Percentiles rank a stretch among this genome's conserved stretches.
Evolutionary conservation across 768 basidiomycete genomes (phyloP).

Genomic region (Serendipita sp.): DNA sequence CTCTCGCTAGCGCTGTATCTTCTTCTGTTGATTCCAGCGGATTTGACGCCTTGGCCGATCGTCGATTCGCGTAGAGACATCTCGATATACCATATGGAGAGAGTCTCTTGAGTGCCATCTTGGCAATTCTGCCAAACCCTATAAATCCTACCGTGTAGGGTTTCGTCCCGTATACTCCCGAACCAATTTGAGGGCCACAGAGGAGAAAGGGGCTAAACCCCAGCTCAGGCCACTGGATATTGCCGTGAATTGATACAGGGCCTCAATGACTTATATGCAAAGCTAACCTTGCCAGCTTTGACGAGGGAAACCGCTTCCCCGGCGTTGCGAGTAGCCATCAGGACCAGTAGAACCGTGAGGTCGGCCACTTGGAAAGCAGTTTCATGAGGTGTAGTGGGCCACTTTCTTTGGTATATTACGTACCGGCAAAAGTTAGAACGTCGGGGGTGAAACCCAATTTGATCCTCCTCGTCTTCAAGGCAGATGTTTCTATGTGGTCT

Average conservation of each 20-base stretch:
- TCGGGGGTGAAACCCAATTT: constrained; percentile 85
- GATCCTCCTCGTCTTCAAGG: constrained; percentile 43
- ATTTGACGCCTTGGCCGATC: constrained; percentile 27
- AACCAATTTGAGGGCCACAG: constrained; percentile 59
- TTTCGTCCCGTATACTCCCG: constrained; percentile 25
- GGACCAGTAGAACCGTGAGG: constrained; percentile 69
- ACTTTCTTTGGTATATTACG: neutral
- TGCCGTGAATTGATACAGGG: neutral
- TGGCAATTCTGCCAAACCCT: constrained; percentile 89
- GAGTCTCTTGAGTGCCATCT: constrained; percentile 64
- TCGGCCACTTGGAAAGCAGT: constrained; percentile 57
- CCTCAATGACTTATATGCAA: neutral
- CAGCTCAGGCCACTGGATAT: constrained; percentile 55
- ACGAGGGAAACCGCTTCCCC: constrained; percentile 49
- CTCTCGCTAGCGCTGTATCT: constrained; percentile 21
- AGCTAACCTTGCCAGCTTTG: constrained; percentile 46
- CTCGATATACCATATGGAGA: constrained; percentile 67
- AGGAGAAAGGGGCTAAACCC: constrained; percentile 73
- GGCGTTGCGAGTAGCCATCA: constrained; percentile 84
- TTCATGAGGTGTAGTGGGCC: neutral
- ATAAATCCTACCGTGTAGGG: constrained; percentile 66
- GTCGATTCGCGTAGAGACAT: constrained; percentile 53
- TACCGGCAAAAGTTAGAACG: constrained; percentile 31
- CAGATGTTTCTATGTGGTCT: constrained; percentile 70
- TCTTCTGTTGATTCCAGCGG: constrained; percentile 7